phyloP scores from a whole-genome alignment of 1,284 basidiomycete genomes.

The Cystobasidiaceae sp. region DNA sequence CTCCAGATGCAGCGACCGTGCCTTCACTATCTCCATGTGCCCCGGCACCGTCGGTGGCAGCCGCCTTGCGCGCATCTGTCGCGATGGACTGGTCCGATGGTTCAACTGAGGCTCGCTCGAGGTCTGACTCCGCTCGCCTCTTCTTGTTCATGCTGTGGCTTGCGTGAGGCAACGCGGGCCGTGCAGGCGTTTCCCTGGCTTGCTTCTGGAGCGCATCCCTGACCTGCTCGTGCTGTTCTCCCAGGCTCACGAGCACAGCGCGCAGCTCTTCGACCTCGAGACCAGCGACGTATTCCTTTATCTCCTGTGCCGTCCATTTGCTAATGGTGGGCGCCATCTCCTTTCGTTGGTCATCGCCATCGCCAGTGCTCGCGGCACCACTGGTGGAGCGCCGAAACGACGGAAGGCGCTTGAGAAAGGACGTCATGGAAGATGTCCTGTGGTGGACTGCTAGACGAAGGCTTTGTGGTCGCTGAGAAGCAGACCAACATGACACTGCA shows the following conservation, averaged over 20 bases:
- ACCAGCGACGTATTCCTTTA: not conserved
- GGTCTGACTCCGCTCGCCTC: slow-evolving; percentile 4
- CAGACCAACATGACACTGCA: no score
- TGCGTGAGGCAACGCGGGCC: not conserved
- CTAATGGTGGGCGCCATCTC: not conserved
- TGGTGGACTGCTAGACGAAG: not conserved
- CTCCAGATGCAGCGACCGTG: not conserved
- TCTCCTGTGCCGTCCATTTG: not conserved
- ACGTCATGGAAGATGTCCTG: slow-evolving; percentile 11
- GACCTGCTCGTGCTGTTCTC: not conserved
- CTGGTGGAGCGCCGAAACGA: slow-evolving; percentile 10
- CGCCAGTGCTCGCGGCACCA: not conserved
- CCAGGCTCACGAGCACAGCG: not conserved
- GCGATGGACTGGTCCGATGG: not conserved
- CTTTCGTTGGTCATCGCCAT: not conserved
- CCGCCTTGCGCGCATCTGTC: not conserved
- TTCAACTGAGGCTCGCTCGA: not conserved
- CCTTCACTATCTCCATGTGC: not conserved
- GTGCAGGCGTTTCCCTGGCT: not conserved
- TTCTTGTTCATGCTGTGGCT: slow-evolving; percentile 25
- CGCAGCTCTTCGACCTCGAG: slow-evolving; percentile 1
- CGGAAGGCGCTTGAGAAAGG: slow-evolving; percentile 8
- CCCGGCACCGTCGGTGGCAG: not conserved
- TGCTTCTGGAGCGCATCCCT: slow-evolving; percentile 6
- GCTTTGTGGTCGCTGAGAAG: not conserved